A percentile compares a stretch with the other conserved stretches of the same genome.
These are phyloP conservation scores for Tylopilus sp. DNA, from an alignment of 1,284 basidiomycete species.

Conservation along the genomic window DNA sequence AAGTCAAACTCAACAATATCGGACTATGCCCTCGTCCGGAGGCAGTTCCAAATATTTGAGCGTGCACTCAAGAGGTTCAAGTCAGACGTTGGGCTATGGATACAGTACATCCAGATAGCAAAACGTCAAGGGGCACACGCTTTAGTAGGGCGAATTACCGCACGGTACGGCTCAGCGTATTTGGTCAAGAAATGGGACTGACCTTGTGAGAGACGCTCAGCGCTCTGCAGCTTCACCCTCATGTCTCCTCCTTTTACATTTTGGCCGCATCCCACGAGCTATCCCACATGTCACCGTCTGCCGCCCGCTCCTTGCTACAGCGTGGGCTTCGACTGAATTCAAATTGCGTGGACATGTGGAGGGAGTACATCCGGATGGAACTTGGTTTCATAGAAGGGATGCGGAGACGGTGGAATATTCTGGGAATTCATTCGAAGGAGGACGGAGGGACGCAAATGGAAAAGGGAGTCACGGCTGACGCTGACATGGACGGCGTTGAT, in stretches of 20 bases:
- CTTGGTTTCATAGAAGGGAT: slow-evolving; percentile 84
- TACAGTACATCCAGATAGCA: slow-evolving; percentile 84
- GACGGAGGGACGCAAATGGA: slow-evolving; percentile 30
- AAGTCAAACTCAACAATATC: slow-evolving; percentile 64
- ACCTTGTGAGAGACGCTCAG: slow-evolving; percentile 37
- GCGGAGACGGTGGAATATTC: slow-evolving; percentile 75
- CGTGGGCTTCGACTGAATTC: slow-evolving; percentile 79
- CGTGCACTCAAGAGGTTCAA: slow-evolving; percentile 88
- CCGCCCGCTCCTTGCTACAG: slow-evolving; percentile 81
- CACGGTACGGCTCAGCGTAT: slow-evolving; percentile 48
- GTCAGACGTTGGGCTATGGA: slow-evolving; percentile 82
- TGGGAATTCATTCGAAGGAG: slow-evolving; percentile 51
- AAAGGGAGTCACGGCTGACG: slow-evolving; percentile 12
- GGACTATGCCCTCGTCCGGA: slow-evolving; percentile 75
- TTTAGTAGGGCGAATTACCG: slow-evolving; percentile 75
- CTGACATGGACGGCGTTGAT: slow-evolving; percentile 26
- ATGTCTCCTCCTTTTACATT: slow-evolving; percentile 77
- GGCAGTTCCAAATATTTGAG: slow-evolving; percentile 89
- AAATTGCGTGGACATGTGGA: slow-evolving; percentile 74
- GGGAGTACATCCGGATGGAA: slow-evolving; percentile 89
- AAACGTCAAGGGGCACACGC: slow-evolving; percentile 77
- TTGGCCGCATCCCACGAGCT: slow-evolving; percentile 86
- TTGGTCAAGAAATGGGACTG: neutral
- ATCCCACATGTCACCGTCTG: slow-evolving; percentile 70
- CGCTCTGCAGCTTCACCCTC: slow-evolving; percentile 85